Evolutionary conservation across 306 rosid genomes (phyloP), one percentile per base, ranked within the genome.

Genomic region (Rosa persica): DNA sequence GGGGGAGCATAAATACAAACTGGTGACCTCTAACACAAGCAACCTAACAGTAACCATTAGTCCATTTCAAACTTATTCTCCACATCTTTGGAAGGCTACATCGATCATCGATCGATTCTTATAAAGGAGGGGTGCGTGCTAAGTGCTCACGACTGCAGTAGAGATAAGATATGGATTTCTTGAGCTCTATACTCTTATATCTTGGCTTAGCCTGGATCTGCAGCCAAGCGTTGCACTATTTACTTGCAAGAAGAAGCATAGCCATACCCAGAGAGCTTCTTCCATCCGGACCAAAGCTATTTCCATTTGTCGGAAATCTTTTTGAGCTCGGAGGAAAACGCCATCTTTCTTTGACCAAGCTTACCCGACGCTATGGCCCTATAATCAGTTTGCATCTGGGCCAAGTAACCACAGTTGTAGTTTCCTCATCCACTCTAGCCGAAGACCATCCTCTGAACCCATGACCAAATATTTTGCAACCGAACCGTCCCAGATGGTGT

Each of bases 201-300:
- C 36, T 77, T 54, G 5, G 42, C 49, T 12, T 42, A 17, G 30
- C 12, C 8, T 77, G 67, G 68, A 20, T 77, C 76, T 10, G 34
- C 22, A 5, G 38, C 22, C 70, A 58, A 60, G 72, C 6, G 0
- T 4, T 39, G 43, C 15, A 47, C 3, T 5, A 6, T 20, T 36
- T 22, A 4, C n/a, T 48, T 47, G 12, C 22, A 27, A 73, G 19
- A 16, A 52, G 6, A 27, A 34, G 16, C n/a, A n/a, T n/a, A 3
- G 46, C 62, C 34, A 42, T 20, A n/a, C 38, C 57, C 22, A 23
- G 9, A 15, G 13, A 55, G 61, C 38, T 43, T 0, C 87, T 88
- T 2, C 92, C 94, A 13, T 89, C 89, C 1, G 94, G 92, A 5
- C 92, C 87, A 13, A 84, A 48, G 4, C 80, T 86, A 3, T 68